Evolutionary conservation across 352 stramenopile species (phyloP).

Genomic region (Globisporangium acanthophoron): DNA sequence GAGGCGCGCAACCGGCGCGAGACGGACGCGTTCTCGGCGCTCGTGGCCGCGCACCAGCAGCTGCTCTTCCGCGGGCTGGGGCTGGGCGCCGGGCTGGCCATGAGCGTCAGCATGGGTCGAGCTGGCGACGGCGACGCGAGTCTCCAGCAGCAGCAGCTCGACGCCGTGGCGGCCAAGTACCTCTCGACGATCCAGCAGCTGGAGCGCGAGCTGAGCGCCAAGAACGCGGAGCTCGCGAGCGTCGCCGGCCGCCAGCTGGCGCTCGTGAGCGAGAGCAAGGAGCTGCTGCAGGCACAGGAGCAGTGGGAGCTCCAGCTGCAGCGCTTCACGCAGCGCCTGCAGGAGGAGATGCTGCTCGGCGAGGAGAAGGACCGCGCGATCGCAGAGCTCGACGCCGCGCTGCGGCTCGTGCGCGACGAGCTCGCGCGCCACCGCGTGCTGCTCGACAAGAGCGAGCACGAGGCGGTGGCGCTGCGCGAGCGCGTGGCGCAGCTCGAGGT

Average conservation of each 20-base stretch:
- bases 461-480: slow-evolving; percentile 29
- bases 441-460: slow-evolving; percentile 45
- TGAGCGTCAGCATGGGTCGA: slow-evolving; percentile 6
- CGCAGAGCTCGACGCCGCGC: slow-evolving; percentile 49
- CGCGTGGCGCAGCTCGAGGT: slow-evolving; percentile 43
- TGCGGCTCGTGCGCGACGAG: slow-evolving; percentile 48
- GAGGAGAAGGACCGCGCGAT: slow-evolving; percentile 66
- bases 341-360: slow-evolving; percentile 58
- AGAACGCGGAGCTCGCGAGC: slow-evolving; percentile 48
- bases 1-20: slow-evolving; percentile 60
- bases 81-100: slow-evolving; percentile 15
- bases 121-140: slow-evolving; percentile 1
- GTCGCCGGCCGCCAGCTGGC: slow-evolving; percentile 56
- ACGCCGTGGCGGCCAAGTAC: slow-evolving; percentile 37
- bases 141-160: slow-evolving; percentile 18
- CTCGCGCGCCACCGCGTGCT: slow-evolving; percentile 46
- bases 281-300: slow-evolving; percentile 56
- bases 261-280: slow-evolving; percentile 70
- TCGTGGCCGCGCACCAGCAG: slow-evolving; percentile 69
- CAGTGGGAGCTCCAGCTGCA: slow-evolving; percentile 51
- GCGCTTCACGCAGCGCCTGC: slow-evolving; percentile 46
- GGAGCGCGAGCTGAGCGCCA: slow-evolving; percentile 61
- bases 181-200: slow-evolving; percentile 59
- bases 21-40: slow-evolving; percentile 42
- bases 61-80: slow-evolving; percentile 37